Evolutionary conservation across 2,329 filamentous ascomycete species (phyloP).

Genomic region (Rutstroemia sp.): DNA sequence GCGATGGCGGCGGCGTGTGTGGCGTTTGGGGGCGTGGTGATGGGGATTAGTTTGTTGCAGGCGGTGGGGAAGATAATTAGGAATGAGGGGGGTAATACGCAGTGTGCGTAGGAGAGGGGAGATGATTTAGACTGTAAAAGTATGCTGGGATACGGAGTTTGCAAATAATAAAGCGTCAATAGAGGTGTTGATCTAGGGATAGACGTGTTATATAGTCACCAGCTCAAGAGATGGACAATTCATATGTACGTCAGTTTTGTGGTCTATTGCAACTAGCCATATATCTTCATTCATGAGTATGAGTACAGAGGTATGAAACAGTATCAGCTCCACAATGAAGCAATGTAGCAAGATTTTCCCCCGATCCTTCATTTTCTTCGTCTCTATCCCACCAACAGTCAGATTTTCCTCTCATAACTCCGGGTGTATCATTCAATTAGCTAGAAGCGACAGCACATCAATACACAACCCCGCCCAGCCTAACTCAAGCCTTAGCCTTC

Average conservation of each 20-base stretch:
- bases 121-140: background rate
- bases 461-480: too few relatives aligned
- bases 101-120: slow-evolving; percentile 13
- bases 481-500: slow-evolving; percentile 23
- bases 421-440: background rate
- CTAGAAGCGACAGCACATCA: too few relatives aligned
- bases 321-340: background rate
- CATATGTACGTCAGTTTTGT: too few relatives aligned
- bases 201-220: too few relatives aligned
- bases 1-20: slow-evolving; percentile 66
- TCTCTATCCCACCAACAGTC: background rate
- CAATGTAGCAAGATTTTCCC: background rate
- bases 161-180: background rate
- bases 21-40: slow-evolving; percentile 70
- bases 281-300: too few relatives aligned
- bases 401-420: background rate
- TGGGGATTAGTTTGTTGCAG: slow-evolving; percentile 71
- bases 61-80: slow-evolving; percentile 57
- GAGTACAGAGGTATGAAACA: too few relatives aligned
- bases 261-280: too few relatives aligned
- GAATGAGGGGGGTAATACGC: slow-evolving; percentile 24
- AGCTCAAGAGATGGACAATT: too few relatives aligned
- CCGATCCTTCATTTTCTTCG: background rate
- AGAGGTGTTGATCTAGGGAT: background rate
- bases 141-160: background rate